Base-by-base conservation (phyloP, 2,329 filamentous ascomycete species). In the Alternaria gaisen region DNA sequence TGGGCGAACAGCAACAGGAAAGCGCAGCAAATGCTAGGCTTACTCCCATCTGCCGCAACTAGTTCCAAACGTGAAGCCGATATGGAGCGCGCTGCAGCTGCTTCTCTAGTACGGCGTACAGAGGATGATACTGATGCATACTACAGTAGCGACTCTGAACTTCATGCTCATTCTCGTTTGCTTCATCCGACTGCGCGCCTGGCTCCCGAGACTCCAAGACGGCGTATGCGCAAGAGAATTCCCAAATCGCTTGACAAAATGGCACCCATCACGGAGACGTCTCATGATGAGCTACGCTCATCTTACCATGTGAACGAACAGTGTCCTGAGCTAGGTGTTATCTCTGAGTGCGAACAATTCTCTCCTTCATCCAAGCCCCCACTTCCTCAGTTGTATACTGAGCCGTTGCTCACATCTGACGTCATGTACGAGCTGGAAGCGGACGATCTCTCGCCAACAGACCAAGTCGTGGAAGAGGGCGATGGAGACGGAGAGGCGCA, bases 191-290 rank as follows among this genome's bases (percentile, higher is more conserved):
- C 55, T 40, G 38, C 58, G 41, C 58, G 52, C 20, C 54, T 53
- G 10, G 44, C 48, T 12, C 16, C 54, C 18, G 46, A 57, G 28
- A n/a, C 28, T 24, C 42, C 56, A 10, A 60, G 46, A 48, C 59
- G 55, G 28, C 58, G 59, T 22, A 62, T 26, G 26, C 60, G 58
- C 46, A 71, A 59, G 60, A 68, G 56, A 42, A 40, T 32, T 1
- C 38, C 60, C 24, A 73, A 69, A 51, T 51, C 52, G 10, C 51
- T 74, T 3, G 55, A 72, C 26, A 56, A 52, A 9, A 71, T 74
- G 70, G 54, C 70, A 4, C 66, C 71, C 10, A 73, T 73, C 53
- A 73, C 65, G 14, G 72, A 74, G 53, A 53, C 59, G 16, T 70
- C 69, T 14, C 48, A 60, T 40, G 70, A 69, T n/a, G 64, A 65